Conservation (phyloP, 2,329 filamentous ascomycete genomes). For the Arthroderma sp. region DNA sequence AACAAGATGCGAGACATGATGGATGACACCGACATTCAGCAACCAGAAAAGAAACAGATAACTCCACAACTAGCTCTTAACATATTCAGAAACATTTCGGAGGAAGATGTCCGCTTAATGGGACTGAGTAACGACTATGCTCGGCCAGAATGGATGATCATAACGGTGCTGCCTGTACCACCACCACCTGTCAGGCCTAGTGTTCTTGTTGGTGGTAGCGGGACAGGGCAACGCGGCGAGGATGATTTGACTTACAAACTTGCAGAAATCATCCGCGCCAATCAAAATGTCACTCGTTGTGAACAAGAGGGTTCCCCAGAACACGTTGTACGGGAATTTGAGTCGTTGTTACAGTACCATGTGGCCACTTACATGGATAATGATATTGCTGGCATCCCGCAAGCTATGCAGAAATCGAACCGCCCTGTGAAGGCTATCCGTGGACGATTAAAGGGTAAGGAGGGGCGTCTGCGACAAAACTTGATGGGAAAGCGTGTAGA, state of each 20-base stretch:
- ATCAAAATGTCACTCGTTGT: conserved; percentile 83
- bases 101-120: conserved; percentile 71
- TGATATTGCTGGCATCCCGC: conserved; percentile 89
- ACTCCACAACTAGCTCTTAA: conserved; percentile 73
- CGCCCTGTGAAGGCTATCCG: conserved; percentile 94
- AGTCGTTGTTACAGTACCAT: conserved; percentile 87
- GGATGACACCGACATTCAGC: conserved; percentile 45
- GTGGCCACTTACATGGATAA: conserved; percentile 99
- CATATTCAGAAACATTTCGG: conserved; percentile 73
- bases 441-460: conserved; percentile 95
- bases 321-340: conserved; percentile 83
- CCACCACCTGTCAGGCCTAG: conserved; percentile 91
- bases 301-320: conserved; percentile 83
- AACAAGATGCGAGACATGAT: conserved; percentile 61
- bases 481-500: conserved; percentile 99
- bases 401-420: conserved; percentile 91
- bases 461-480: conserved; percentile 93
- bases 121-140: conserved; percentile 91
- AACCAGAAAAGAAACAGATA: conserved; percentile 67
- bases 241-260: conserved; percentile 99
- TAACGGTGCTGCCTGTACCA: conserved; percentile 88
- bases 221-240: conserved; percentile 84
- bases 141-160: conserved; percentile 94
- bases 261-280: conserved; percentile 94
- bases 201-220: conserved; percentile 92